phyloP scores from a whole-genome alignment of 2,329 filamentous ascomycete genomes.

The Tothia fuscella region DNA sequence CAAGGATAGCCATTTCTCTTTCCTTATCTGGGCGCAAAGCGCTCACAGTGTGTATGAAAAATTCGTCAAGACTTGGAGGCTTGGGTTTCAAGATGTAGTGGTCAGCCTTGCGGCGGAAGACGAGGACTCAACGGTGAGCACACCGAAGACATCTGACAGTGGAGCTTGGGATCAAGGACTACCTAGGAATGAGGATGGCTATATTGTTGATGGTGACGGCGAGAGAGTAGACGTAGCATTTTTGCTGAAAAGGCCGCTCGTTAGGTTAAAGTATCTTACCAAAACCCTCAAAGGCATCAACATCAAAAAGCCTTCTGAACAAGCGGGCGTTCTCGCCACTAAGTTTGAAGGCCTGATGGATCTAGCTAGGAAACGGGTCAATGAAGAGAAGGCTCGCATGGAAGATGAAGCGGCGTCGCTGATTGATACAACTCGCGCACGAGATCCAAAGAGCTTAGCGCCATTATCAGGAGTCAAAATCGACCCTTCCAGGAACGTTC shows the following conservation, averaged over 20 bases:
- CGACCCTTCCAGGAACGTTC: conserved; percentile 68
- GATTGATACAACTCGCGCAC: conserved; percentile 69
- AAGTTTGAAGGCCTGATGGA: conserved; percentile 63
- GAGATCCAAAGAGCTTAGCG: conserved; percentile 67
- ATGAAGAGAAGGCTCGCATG: conserved; percentile 59
- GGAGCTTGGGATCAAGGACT: conserved; percentile 41
- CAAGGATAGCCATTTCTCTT: conserved; percentile 53
- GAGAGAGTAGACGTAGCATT: conserved; percentile 92
- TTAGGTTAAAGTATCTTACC: conserved; percentile 75
- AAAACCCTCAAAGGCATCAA: conserved; percentile 67
- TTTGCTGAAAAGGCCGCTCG: conserved; percentile 75
- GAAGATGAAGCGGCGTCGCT: conserved; percentile 78
- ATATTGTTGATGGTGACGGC: conserved; percentile 58
- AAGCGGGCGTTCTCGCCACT: conserved; percentile 46
- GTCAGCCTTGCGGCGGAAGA: conserved; percentile 78
- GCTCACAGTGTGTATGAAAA: conserved; percentile 69
- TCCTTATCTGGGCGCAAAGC: conserved; percentile 71
- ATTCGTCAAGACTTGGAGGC: conserved; percentile 78
- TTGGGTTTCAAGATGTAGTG: conserved; percentile 89
- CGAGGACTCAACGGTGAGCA: conserved; percentile 42
- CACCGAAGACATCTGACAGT: conserved; percentile 24
- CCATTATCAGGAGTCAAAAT: conserved; percentile 59
- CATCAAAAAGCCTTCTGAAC: conserved; percentile 40
- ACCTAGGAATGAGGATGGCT: conserved; percentile 46
- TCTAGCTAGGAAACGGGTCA: conserved; percentile 61